Percentiles rank a stretch among this genome's conserved stretches.
Evolutionary conservation across 148 eudicot genomes (phyloP).

Genomic region (Diospyros kaki): DNA sequence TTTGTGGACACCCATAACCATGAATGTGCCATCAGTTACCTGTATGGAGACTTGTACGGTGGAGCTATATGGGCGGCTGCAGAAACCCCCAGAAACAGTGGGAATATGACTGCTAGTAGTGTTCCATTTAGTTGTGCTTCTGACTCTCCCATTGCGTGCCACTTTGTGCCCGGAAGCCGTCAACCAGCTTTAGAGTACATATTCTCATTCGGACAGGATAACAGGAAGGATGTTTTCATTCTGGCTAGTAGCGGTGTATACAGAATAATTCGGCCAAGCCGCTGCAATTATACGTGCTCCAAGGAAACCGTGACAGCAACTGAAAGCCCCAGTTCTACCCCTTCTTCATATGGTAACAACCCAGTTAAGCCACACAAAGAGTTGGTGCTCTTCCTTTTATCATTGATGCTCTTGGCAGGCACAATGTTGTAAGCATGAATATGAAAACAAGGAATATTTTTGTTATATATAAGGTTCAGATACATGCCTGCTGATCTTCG

Average conservation of each 20-base stretch:
- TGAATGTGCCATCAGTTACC: constrained; percentile 44
- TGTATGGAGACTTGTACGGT: constrained; percentile 82
- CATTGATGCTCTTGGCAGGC: constrained; percentile 25
- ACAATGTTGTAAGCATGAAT: constrained; percentile 14
- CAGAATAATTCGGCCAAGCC: constrained; percentile 81
- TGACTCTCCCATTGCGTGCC: constrained; percentile 60
- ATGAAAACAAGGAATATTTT: not conserved
- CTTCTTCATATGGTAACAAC: constrained; percentile 27
- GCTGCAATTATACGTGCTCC: constrained; percentile 77
- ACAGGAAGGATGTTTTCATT: constrained; percentile 63
- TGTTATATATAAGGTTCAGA: too few species aligned
- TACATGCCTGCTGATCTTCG: too few species aligned
- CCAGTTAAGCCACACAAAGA: constrained; percentile 13
- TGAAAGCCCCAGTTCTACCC: constrained; percentile 29
- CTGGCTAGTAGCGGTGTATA: constrained; percentile 74
- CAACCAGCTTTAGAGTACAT: constrained; percentile 68
- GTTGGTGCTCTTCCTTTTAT: constrained; percentile 25
- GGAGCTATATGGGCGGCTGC: constrained; percentile 58
- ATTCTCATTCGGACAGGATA: constrained; percentile 81
- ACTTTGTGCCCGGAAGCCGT: constrained; percentile 49
- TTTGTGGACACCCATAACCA: not conserved
- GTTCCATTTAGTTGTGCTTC: constrained; percentile 63
- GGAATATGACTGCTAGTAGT: constrained; percentile 51
- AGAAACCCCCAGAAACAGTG: constrained; percentile 67
- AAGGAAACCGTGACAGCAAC: constrained; percentile 47